phyloP scores from a whole-genome alignment of 805 yeast genomes.

The Candida adriatica region DNA sequence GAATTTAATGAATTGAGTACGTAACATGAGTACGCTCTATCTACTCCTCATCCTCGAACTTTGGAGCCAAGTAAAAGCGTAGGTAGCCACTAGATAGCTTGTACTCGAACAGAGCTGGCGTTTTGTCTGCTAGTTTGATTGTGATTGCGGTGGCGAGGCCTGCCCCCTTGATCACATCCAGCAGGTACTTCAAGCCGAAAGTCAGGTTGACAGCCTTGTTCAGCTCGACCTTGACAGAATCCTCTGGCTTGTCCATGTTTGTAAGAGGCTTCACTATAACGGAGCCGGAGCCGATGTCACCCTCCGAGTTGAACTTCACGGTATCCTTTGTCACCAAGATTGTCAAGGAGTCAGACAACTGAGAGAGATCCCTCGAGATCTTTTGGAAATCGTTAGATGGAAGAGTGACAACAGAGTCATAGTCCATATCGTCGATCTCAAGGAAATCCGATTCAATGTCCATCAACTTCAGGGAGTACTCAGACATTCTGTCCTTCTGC shows the following conservation, averaged over 20 bases:
- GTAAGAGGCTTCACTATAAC: conserved; percentile 80
- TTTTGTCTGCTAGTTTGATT: conserved; percentile 79
- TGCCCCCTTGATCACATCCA: conserved; percentile 89
- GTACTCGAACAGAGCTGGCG: conserved; percentile 93
- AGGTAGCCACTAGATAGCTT: conserved; percentile 86
- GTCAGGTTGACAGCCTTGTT: conserved; percentile 82
- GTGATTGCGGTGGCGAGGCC: conserved; percentile 70
- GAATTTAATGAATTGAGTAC: too few species aligned
- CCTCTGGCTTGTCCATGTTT: conserved; percentile 75
- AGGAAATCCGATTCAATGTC: conserved; percentile 94
- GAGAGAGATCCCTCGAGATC: conserved; percentile 80
- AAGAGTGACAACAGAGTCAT: conserved; percentile 79
- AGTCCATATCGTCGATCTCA: conserved; percentile 89
- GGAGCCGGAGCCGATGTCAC: conserved; percentile 85
- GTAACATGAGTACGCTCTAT: neutral
- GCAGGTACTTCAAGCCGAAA: conserved; percentile 86
- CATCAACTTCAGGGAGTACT: conserved; percentile 87
- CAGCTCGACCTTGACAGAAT: conserved; percentile 67
- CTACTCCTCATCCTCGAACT: conserved; percentile 82
- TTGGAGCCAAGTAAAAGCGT: conserved; percentile 95
- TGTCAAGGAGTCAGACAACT: conserved; percentile 80
- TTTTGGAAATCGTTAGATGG: conserved; percentile 87
- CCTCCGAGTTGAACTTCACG: conserved; percentile 82
- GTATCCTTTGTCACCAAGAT: conserved; percentile 88
- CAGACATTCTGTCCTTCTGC: conserved; percentile 84